Evolutionary conservation across 371 early-diverging fungal species (phyloP).

Genomic region (Mucor sp.): DNA sequence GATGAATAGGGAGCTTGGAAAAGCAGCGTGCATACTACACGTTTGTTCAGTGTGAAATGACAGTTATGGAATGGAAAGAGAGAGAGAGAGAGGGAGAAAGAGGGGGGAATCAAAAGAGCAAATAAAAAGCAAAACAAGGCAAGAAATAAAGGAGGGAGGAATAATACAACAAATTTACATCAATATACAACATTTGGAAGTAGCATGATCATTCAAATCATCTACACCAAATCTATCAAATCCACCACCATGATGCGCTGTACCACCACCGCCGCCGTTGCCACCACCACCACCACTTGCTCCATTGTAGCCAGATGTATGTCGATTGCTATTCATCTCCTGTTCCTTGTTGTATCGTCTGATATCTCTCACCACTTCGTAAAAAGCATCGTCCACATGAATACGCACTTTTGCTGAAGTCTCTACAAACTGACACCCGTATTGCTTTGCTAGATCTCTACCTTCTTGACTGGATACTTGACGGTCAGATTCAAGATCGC

Average conservation of each 20-base stretch:
- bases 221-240: constrained; percentile 1
- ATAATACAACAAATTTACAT: constrained; percentile 11
- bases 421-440: constrained; percentile 63
- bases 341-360: constrained; percentile 37
- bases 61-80: background rate
- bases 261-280: background rate
- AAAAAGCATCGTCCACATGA: constrained; percentile 93
- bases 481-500: constrained; percentile 83
- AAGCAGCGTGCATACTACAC: background rate
- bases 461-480: constrained; percentile 46
- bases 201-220: constrained; percentile 2
- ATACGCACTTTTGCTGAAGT: constrained; percentile 87
- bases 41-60: background rate
- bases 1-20: background rate
- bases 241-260: background rate
- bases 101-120: background rate
- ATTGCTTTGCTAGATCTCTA: constrained; percentile 27
- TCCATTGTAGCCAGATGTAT: background rate
- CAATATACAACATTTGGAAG: constrained; percentile 17
- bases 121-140: background rate
- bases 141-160: background rate
- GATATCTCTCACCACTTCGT: constrained; percentile 81
- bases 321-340: background rate
- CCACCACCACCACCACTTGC: background rate
- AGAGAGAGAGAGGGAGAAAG: background rate